Conservation (phyloP, 176 grass and related monocot species). For the Oryza officinalis region DNA sequence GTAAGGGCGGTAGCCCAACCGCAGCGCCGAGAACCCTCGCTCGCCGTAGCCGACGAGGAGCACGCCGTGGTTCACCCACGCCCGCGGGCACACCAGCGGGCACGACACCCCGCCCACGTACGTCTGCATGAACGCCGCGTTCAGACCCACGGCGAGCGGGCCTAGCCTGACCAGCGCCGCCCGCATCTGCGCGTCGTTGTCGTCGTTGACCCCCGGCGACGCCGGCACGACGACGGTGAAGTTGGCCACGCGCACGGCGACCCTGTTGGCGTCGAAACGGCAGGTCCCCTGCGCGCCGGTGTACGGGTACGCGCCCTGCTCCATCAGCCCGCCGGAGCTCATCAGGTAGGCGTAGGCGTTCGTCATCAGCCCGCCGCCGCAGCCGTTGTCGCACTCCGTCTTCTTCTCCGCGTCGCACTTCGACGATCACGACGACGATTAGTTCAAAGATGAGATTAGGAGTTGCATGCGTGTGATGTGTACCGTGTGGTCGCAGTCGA, state of each 20-base stretch:
- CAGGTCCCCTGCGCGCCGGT: conserved; percentile 57
- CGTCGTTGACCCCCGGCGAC: neutral
- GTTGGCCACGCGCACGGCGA: conserved; percentile 67
- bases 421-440: neutral
- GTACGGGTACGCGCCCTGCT: conserved; percentile 70
- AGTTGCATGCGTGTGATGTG: neutral
- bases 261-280: conserved; percentile 58
- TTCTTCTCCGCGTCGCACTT: conserved; percentile 59
- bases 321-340: conserved; percentile 65
- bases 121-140: conserved; percentile 93
- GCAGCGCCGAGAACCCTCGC: conserved; percentile 65
- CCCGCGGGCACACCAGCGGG: conserved; percentile 76
- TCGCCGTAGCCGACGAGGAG: conserved; percentile 78
- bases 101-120: conserved; percentile 78
- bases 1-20: conserved; percentile 61
- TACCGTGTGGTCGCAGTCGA: conserved; percentile 74
- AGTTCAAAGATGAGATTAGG: no score
- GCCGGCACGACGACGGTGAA: conserved; percentile 66
- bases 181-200: conserved; percentile 61
- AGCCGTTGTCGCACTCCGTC: conserved; percentile 76
- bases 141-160: conserved; percentile 70
- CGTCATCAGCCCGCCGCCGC: conserved; percentile 80
- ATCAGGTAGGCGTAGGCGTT: conserved; percentile 84
- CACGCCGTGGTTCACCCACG: conserved; percentile 78
- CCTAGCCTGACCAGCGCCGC: conserved; percentile 59